Percentiles rank a stretch among this genome's conserved stretches.
Conservation (phyloP, 306 rosid species). For the Leucaena leucocephala region DNA sequence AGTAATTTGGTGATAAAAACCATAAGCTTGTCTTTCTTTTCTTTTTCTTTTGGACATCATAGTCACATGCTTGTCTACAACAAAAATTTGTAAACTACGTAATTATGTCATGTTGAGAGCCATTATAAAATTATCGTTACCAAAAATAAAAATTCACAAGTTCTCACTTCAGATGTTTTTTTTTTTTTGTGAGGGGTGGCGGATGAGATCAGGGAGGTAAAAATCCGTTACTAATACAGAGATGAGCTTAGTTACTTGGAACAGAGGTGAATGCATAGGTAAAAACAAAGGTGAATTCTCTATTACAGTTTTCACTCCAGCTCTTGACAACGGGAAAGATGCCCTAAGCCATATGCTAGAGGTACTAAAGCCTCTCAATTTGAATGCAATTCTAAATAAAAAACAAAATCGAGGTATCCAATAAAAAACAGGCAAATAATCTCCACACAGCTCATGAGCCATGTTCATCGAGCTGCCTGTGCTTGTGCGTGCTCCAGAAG, state of each 20-base stretch:
- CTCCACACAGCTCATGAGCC: conserved; percentile 25
- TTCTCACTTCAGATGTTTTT: no score
- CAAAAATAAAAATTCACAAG: not conserved
- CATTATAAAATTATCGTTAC: not conserved
- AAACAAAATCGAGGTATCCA: conserved; percentile 32
- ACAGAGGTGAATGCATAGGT: not conserved
- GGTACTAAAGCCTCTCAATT: conserved; percentile 24
- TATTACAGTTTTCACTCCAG: conserved; percentile 1
- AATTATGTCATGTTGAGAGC: not conserved
- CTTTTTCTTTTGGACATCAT: not conserved
- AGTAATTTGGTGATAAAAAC: not conserved
- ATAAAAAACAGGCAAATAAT: conserved; percentile 9
- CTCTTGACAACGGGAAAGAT: not conserved
- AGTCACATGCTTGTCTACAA: not conserved
- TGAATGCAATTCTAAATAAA: conserved; percentile 32
- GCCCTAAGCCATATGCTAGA: conserved; percentile 21
- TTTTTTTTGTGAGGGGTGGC: no score
- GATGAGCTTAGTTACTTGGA: not conserved
- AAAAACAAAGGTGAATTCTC: not conserved
- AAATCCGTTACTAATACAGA: not conserved
- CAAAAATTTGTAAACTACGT: not conserved
- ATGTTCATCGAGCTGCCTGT: conserved; percentile 60
- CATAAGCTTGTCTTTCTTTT: not conserved
- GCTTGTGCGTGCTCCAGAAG: conserved; percentile 63
- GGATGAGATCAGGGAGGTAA: no score